These are phyloP conservation scores for Psophocarpus tetragonolobus DNA, from an alignment of 306 rosid genomes.

Conservation along the genomic window DNA sequence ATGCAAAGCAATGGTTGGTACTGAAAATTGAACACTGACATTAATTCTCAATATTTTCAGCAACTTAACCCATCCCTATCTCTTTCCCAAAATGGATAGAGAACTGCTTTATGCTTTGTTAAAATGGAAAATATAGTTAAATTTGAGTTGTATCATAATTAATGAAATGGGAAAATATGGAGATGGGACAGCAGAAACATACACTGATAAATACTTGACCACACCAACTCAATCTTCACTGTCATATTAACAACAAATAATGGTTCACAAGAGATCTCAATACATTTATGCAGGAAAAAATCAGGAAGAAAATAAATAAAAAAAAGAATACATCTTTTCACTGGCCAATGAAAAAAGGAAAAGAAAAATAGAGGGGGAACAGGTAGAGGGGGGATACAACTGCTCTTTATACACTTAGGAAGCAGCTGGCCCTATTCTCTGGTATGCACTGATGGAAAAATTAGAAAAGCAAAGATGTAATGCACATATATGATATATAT, in stretches of 20 bases:
- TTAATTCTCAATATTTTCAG: neutral
- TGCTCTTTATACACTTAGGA: constrained; percentile 76
- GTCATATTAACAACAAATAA: constrained; percentile 54
- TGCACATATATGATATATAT: constrained; percentile 44
- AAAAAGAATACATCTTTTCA: constrained; percentile 49
- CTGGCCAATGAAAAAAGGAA: constrained; percentile 9
- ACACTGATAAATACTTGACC: constrained; percentile 12
- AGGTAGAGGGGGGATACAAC: constrained; percentile 13
- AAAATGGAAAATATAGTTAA: neutral
- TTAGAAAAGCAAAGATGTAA: constrained; percentile 31
- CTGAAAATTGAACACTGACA: neutral
- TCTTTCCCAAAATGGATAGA: neutral
- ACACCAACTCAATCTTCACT: constrained; percentile 52
- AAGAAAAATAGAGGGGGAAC: neutral
- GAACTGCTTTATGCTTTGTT: neutral
- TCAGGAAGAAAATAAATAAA: neutral
- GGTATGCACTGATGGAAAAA: constrained; percentile 30
- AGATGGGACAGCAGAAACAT: neutral
- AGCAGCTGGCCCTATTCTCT: constrained; percentile 55
- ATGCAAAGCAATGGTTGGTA: no score
- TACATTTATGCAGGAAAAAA: constrained; percentile 41
- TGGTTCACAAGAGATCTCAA: constrained; percentile 50
- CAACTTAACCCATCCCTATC: neutral
- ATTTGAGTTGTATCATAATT: neutral
- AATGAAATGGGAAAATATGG: neutral